A percentile compares a stretch with the other conserved stretches of the same genome.
These are phyloP conservation scores for Bremia lactucae DNA, from an alignment of 352 stramenopile genomes.

Conservation along the genomic window DNA sequence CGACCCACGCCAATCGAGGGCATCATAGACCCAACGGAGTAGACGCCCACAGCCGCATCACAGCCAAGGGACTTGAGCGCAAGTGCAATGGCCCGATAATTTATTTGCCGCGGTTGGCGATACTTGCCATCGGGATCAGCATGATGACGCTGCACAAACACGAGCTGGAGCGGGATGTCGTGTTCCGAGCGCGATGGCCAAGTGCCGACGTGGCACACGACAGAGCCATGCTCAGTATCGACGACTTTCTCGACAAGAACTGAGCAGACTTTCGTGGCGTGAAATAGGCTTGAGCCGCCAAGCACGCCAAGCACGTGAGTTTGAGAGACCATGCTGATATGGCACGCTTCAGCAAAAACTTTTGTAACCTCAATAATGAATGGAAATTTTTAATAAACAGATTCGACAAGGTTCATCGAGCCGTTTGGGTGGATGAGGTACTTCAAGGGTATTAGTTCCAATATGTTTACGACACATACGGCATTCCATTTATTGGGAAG, in stretches of 20 bases:
- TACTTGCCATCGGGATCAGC: constrained; percentile 59
- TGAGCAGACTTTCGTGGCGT: constrained; percentile 56
- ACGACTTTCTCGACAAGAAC: constrained; percentile 44
- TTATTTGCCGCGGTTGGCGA: constrained; percentile 78
- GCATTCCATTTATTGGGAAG: too few relatives aligned
- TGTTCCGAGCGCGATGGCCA: constrained; percentile 23
- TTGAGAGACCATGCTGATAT: constrained; percentile 5
- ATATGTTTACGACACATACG: too few relatives aligned
- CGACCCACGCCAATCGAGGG: constrained; percentile 15
- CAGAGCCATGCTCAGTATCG: constrained; percentile 49
- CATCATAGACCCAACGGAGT: constrained; percentile 84
- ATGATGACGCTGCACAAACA: constrained; percentile 84
- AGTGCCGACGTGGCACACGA: constrained; percentile 46
- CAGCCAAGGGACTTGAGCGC: constrained; percentile 51
- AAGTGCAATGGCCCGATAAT: constrained; percentile 67
- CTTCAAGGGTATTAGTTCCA: too few relatives aligned
- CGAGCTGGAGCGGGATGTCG: constrained; percentile 32
- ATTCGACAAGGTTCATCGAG: too few relatives aligned
- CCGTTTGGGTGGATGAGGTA: too few relatives aligned
- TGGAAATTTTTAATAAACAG: too few relatives aligned
- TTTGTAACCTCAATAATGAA: too few relatives aligned
- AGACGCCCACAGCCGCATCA: constrained; percentile 70
- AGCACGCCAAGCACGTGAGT: constrained; percentile 71
- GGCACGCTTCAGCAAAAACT: too few relatives aligned
- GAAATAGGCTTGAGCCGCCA: constrained; percentile 78